phyloP scores from a whole-genome alignment of 2,329 filamentous ascomycete species.

The Monilinia fructicola region DNA sequence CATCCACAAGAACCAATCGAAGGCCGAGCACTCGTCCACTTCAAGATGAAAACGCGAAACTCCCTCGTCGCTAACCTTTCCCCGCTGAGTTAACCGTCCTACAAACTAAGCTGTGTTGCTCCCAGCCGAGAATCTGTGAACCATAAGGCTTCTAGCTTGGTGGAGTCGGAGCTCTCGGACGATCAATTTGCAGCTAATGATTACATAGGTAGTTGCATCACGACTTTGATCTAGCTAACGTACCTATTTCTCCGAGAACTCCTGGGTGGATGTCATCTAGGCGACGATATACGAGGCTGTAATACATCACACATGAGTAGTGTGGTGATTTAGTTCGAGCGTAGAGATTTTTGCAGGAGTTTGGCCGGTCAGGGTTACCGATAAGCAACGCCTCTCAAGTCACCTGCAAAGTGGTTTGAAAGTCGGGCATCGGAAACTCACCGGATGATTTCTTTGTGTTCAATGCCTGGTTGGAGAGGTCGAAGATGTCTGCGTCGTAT shows the following conservation, averaged over 20 bases:
- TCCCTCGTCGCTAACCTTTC: neutral
- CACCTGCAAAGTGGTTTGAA: neutral
- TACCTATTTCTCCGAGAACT: constrained; percentile 7
- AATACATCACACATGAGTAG: neutral
- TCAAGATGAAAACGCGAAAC: neutral
- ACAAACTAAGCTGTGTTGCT: neutral
- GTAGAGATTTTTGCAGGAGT: neutral
- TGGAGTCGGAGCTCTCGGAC: neutral
- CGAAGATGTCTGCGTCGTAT: no score
- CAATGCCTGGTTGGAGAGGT: no score
- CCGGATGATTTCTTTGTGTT: neutral
- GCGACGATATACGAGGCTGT: neutral
- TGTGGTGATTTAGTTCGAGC: neutral
- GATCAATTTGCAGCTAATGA: neutral
- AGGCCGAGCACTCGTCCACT: neutral
- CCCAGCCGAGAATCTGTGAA: neutral
- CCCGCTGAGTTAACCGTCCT: neutral
- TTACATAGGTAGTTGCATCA: neutral
- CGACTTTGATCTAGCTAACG: neutral
- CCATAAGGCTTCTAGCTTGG: neutral
- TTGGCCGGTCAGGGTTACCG: neutral
- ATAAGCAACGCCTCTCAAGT: neutral
- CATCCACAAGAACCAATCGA: neutral
- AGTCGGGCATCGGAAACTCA: no score
- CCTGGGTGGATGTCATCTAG: neutral